Evolutionary conservation across 192 early-diverging fungal genomes (phyloP), one percentile per base, ranked within the genome.

Genomic region (Coemansia sp.): DNA sequence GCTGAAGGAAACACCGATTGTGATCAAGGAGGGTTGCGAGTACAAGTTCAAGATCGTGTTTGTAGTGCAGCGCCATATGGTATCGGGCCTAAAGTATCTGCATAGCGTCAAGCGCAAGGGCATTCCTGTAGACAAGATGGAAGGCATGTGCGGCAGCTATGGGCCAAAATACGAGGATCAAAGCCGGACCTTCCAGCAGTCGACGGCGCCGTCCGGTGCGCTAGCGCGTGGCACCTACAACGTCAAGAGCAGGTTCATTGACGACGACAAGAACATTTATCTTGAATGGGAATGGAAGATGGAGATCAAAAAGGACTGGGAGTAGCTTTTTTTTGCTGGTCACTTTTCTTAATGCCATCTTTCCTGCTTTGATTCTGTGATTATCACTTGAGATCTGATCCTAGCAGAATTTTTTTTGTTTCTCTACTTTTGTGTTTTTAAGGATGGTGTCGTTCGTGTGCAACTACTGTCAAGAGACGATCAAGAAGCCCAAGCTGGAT

Each of bases 61-160:
- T 83, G 87, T 88, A 58, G 85, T 99, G 65, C 89, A 97, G 80
- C 88, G 93, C 68, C 93, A 97, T 51, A 88, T 99, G 28, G 88
- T 99, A 8, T 88, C 89, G 53, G 96, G 96, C 16, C 82, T 99
- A 52, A 96, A 92, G 76, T 97, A 94, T 81, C 66, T 93, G 62
- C 96, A 99, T 53, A 83, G 88, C 37, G 85, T 97, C 55, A 99
- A 94, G 84, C 85, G 93, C 68, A 64, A 71, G 57, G 88, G 88
- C n/a, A 74, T 94, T 23, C 42, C 64, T 82, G 90, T 96, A 26
- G 96, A 97, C 63, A 91, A 87, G 79, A 84, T 81, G 53, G 93
- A 99, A 63, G 91, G 94, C 62, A 97, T 99, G 94, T 83, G 96
- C 64, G 96, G 96, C 51, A 90, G 88, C 56, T 99, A 93, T 61